Evolutionary conservation across 352 stramenopile genomes (phyloP).

Genomic region (Globisporangium sylvaticum): DNA sequence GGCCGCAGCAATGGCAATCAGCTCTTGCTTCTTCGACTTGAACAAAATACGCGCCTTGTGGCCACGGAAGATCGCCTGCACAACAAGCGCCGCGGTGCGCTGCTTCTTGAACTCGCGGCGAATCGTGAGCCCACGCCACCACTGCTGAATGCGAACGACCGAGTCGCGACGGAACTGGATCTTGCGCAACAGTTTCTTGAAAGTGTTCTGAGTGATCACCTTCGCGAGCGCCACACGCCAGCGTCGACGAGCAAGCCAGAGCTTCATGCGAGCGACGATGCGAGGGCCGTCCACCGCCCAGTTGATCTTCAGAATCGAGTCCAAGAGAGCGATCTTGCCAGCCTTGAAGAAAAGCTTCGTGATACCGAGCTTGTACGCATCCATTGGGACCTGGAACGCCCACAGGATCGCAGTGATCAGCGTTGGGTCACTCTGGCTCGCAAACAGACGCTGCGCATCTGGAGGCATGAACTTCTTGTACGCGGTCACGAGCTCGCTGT

Average conservation of each 20-base stretch:
- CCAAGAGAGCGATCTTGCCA: slow-evolving; percentile 70
- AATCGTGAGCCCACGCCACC: slow-evolving; percentile 73
- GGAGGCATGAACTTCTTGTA: slow-evolving; percentile 73
- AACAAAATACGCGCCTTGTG: slow-evolving; percentile 65
- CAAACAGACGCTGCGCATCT: slow-evolving; percentile 68
- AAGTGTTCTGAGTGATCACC: slow-evolving; percentile 57
- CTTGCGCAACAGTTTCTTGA: slow-evolving; percentile 42
- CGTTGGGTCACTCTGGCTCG: slow-evolving; percentile 64
- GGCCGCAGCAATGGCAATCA: slow-evolving; percentile 72
- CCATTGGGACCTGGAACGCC: slow-evolving; percentile 75
- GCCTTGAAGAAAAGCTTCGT: slow-evolving; percentile 75
- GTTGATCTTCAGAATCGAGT: slow-evolving; percentile 77
- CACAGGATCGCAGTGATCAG: slow-evolving; percentile 81
- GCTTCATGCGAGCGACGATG: slow-evolving; percentile 61
- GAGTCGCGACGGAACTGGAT: slow-evolving; percentile 63
- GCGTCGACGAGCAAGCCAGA: slow-evolving; percentile 65
- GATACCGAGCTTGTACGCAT: slow-evolving; percentile 81
- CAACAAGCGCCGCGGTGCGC: slow-evolving; percentile 58
- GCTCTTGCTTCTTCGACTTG: slow-evolving; percentile 85
- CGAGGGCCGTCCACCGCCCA: slow-evolving; percentile 52
- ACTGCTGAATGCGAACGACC: slow-evolving; percentile 75
- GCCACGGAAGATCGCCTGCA: slow-evolving; percentile 81
- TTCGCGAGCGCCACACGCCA: slow-evolving; percentile 71
- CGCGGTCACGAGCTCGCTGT: slow-evolving; percentile 58
- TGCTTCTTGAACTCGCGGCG: slow-evolving; percentile 83